Evolutionary conservation across 1,284 basidiomycete genomes (phyloP), one percentile per base, ranked within the genome.

Genomic region (Fereydounia khargensis): DNA sequence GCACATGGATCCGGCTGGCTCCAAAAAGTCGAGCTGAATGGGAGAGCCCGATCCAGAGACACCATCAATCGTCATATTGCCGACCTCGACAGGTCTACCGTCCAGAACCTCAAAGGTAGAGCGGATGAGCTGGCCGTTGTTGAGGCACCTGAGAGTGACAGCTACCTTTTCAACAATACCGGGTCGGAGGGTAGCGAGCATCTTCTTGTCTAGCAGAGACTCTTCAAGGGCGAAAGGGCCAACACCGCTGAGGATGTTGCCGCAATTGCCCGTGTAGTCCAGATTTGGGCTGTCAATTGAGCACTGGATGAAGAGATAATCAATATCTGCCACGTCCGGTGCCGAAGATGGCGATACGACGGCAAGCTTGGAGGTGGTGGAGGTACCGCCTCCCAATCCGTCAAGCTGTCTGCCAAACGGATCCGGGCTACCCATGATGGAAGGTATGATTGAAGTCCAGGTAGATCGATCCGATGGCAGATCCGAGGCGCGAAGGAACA

Each of bases 391-490:
- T 8, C 88, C 88, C 25, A 78, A 57, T 14, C 76, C 88, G 64
- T 89, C 84, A 16, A 90, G 80, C 76, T 91, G 88, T n/a, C 87
- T 79, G 2, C 82, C 82, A 64, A 87, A 79, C 0, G 85, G 81
- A 66, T 91, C 88, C 0, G 88, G 88, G 4, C 85, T 87, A 17
- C 88, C 88, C 86, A 89, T 44, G 35, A 44, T 19, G 16, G 42
- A 22, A 13, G 42, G 42, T 17, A 44, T 17, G 19, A 44, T 44
- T 14, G 23, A 14, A 18, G 37, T 35, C 42, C 42, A 44, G 5
- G 21, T 14, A 28, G 30, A 47, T 43, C 16, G 60, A 19, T 32
- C 59, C n/a, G 55, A 35, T 2, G 66, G 64, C 14, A 69, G 42
- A 13, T 36, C 39, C 7, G 37, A 16, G 83, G 86, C 6, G 86